Base-by-base conservation (phyloP, 768 basidiomycete genomes). In the Amanita rubescens region DNA sequence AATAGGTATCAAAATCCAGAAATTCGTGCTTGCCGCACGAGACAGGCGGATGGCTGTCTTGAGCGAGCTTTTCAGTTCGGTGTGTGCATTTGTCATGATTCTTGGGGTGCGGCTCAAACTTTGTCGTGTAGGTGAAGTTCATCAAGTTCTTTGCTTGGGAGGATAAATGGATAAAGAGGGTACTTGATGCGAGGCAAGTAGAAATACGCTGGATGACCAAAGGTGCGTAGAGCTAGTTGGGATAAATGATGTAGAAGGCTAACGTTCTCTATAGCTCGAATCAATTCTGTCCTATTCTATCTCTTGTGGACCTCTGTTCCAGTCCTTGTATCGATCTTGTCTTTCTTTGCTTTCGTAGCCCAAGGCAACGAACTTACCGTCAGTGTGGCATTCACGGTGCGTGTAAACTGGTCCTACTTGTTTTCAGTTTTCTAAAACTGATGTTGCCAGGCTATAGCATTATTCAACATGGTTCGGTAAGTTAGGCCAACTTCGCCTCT, bases 61-160 rank as follows among this genome's bases (percentile, higher is more conserved):
- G 57, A 90, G 82, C 56, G 90, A 94, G 64, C 69, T 92, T 19
- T 84, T 92, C 56, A 78, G 79, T 20, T 81, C 83, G 3, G 82
- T 81, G 59, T 39, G 75, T 67, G 19, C 33, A 44, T 38, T 50
- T 27, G 1, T 22, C 42, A n/a, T 22, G n/a, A 19, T 11, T 14
- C 39, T 27, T 34, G 34, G 7, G 10, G 5, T 11, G 32, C 22
- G 48, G 41, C 24, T 55, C 50, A 15, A 51, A 9, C 35, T 14
- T 12, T 42, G 8, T n/a, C 33, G 30, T 11, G 3, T 42, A 81
- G 79, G 70, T 85, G 53, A 86, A 86, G 66, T 86, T 87, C 61
- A 83, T 87, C 73, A 88, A 90, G 65, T 88, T 90, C 73, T 90
- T 90, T 56, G 87, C 87, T 1, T 90, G 87, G 78, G 86, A 88